phyloP scores from a whole-genome alignment of 2,329 filamentous ascomycete genomes.

The Trichoderma endophyticum region DNA sequence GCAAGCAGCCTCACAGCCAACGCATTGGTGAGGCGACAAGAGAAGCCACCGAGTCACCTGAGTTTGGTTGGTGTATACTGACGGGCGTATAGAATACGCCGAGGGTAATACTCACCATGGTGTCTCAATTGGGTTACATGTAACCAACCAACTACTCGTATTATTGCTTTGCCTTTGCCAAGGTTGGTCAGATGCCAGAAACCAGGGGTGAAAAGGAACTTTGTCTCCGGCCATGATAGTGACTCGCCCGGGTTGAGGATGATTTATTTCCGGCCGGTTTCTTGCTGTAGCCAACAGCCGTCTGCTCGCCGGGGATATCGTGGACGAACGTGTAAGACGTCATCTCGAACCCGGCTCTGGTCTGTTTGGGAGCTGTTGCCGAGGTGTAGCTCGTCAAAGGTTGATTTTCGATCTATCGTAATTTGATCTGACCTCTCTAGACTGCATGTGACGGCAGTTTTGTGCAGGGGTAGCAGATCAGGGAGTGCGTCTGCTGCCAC shows the following conservation, averaged over 20 bases:
- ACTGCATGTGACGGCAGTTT: neutral
- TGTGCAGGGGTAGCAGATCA: neutral
- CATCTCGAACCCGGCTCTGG: neutral
- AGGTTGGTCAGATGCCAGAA: neutral
- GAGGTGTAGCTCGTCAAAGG: neutral
- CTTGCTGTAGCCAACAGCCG: neutral
- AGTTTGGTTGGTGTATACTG: neutral
- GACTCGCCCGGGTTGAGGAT: neutral
- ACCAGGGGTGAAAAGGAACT: neutral
- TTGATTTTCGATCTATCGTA: neutral
- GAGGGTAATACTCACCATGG: neutral
- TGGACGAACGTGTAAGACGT: neutral
- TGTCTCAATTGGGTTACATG: constrained; percentile 7
- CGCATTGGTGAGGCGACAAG: neutral
- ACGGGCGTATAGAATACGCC: neutral
- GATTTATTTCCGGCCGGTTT: neutral
- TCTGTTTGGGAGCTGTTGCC: neutral
- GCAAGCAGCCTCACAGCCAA: constrained; percentile 1
- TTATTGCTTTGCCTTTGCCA: neutral
- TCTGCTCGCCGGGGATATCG: neutral
- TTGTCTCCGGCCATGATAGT: neutral
- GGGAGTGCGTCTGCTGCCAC: neutral
- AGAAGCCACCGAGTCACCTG: neutral
- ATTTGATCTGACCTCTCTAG: neutral
- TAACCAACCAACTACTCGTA: neutral